phyloP scores from a whole-genome alignment of 2,329 filamentous ascomycete genomes.

The Exserohilum turcica region DNA sequence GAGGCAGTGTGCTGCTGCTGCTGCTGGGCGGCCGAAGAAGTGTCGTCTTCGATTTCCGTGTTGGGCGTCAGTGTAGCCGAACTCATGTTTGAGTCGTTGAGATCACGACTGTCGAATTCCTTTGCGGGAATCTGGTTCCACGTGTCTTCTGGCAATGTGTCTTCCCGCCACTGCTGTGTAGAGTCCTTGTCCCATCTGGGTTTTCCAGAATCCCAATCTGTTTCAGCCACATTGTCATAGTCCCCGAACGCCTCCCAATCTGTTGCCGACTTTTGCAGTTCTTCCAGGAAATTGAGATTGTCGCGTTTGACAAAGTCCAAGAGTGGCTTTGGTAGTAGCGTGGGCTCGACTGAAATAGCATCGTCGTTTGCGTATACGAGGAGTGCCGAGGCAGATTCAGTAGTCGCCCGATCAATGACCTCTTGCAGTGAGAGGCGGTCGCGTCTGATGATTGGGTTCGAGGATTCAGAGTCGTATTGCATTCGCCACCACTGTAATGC shows the following conservation, averaged over 20 bases:
- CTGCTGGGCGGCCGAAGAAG: slow-evolving; percentile 14
- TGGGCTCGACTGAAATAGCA: slow-evolving; percentile 25
- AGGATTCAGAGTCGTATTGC: slow-evolving; percentile 37
- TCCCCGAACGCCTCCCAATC: slow-evolving; percentile 23
- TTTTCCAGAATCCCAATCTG: neutral
- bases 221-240: slow-evolving; percentile 3
- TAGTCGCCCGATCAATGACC: slow-evolving; percentile 59
- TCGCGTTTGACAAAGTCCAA: slow-evolving; percentile 56
- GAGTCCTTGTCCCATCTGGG: neutral
- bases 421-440: slow-evolving; percentile 56
- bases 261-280: slow-evolving; percentile 26
- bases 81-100: slow-evolving; percentile 25
- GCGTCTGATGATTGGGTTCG: slow-evolving; percentile 33
- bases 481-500: slow-evolving; percentile 46
- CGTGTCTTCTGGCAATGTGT: slow-evolving; percentile 17
- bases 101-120: slow-evolving; percentile 20
- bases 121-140: slow-evolving; percentile 30
- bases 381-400: slow-evolving; percentile 59
- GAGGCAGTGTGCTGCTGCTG: slow-evolving; percentile 31
- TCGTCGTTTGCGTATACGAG: slow-evolving; percentile 64
- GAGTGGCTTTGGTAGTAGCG: slow-evolving; percentile 34
- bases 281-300: slow-evolving; percentile 48
- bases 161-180: slow-evolving; percentile 27
- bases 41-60: slow-evolving; percentile 37
- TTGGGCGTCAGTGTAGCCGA: slow-evolving; percentile 44